Evolutionary conservation across 2,329 filamentous ascomycete species (phyloP).

Genomic region (Lecanicillium sp.): DNA sequence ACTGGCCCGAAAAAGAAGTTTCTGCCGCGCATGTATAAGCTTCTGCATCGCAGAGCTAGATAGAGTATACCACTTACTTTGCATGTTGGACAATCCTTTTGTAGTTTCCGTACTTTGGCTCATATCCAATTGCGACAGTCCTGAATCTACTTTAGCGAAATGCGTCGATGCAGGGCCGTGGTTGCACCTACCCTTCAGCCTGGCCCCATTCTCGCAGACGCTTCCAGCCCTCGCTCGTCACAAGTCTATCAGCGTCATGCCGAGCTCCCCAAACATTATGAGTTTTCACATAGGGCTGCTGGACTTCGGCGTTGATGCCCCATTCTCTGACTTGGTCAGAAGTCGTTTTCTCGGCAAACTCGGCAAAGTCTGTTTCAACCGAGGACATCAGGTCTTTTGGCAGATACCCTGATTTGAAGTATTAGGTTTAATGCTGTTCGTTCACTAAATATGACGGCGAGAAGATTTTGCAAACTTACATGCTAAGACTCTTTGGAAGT

Average conservation of each 20-base stretch:
- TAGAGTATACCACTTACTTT: not conserved
- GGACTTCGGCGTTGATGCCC: slow-evolving; percentile 8
- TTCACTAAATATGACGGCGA: not conserved
- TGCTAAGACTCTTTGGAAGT: slow-evolving; percentile 1
- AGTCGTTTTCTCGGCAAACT: slow-evolving; percentile 2
- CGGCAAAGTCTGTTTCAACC: not conserved
- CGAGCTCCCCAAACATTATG: slow-evolving; percentile 9
- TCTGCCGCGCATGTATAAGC: not conserved
- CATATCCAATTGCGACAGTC: slow-evolving; percentile 7
- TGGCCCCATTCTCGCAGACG: slow-evolving; percentile 8
- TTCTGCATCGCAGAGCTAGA: not conserved
- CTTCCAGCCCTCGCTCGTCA: slow-evolving; percentile 10
- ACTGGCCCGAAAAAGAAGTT: slow-evolving; percentile 9
- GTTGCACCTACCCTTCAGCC: slow-evolving; percentile 4
- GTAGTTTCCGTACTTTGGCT: slow-evolving; percentile 5
- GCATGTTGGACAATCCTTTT: slow-evolving; percentile 9
- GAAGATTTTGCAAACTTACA: slow-evolving; percentile 3
- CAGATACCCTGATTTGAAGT: slow-evolving; percentile 1
- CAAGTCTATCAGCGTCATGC: slow-evolving; percentile 8
- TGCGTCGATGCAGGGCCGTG: not conserved
- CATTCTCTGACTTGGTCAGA: slow-evolving; percentile 7
- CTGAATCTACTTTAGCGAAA: slow-evolving; percentile 1
- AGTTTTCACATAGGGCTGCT: slow-evolving; percentile 9
- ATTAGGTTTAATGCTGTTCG: not conserved
- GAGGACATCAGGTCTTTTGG: slow-evolving; percentile 1